Conservation (phyloP, 768 basidiomycete species). For the Dioszegia hungarica region DNA sequence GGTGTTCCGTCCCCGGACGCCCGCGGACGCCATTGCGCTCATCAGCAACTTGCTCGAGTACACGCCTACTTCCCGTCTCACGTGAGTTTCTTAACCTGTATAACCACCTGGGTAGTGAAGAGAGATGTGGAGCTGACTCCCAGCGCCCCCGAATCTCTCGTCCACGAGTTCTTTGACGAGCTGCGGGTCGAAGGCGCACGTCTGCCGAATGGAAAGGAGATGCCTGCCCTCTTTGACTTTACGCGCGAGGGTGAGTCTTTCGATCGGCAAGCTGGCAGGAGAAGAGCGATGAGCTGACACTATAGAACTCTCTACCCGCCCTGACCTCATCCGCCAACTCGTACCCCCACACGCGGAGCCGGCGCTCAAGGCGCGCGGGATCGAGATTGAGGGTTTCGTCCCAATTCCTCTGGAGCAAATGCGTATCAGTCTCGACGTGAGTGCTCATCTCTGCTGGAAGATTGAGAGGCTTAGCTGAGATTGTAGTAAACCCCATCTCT, state of each 20-base stretch:
- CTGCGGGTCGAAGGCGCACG: conserved; percentile 79
- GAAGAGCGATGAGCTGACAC: neutral
- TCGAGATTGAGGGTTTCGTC: conserved; percentile 83
- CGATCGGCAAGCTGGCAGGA: neutral
- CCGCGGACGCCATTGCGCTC: conserved; percentile 90
- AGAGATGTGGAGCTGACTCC: neutral
- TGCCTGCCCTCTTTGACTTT: conserved; percentile 91
- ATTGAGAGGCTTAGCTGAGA: neutral
- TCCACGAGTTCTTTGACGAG: conserved; percentile 88
- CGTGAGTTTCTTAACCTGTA: conserved; percentile 43
- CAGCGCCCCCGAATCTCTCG: conserved; percentile 61
- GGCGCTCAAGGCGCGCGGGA: conserved; percentile 77
- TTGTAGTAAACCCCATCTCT: neutral
- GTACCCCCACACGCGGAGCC: conserved; percentile 86
- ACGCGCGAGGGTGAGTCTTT: conserved; percentile 78
- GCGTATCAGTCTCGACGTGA: conserved; percentile 78
- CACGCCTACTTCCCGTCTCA: conserved; percentile 88
- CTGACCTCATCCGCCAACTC: conserved; percentile 84
- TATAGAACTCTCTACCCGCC: conserved; percentile 88
- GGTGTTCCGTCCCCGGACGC: conserved; percentile 97
- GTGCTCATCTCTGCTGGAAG: conserved; percentile 5
- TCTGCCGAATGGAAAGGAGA: conserved; percentile 96
- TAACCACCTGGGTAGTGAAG: neutral
- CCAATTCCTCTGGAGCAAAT: conserved; percentile 97
- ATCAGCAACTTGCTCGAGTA: conserved; percentile 94